A percentile compares a stretch with the other conserved stretches of the same genome.
These are phyloP conservation scores for Primulina tabacum DNA, from an alignment of 257 asterid genomes.

Conservation along the genomic window DNA sequence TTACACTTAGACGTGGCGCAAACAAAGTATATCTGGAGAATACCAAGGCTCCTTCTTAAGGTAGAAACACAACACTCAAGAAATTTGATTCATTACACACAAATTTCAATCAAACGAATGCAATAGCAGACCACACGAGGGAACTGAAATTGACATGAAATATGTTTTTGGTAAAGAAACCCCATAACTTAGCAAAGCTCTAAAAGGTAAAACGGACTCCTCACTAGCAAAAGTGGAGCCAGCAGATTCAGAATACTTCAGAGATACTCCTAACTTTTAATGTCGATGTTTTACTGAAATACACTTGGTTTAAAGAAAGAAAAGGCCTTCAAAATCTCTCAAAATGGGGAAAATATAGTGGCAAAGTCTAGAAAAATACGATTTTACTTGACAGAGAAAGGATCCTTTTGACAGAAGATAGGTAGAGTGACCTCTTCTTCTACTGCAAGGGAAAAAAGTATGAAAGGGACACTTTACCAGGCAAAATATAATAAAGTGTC, in stretches of 20 bases:
- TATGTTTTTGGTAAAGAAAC: not conserved
- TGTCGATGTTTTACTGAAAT: conserved; percentile 32
- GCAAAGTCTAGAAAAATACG: conserved; percentile 4
- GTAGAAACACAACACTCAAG: not conserved
- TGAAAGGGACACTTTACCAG: conserved; percentile 64
- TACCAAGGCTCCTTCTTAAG: not conserved
- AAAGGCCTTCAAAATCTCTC: not conserved
- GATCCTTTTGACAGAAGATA: conserved; percentile 32
- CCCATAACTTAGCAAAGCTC: conserved; percentile 9
- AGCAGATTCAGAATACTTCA: conserved; percentile 34
- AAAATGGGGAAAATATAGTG: conserved; percentile 4
- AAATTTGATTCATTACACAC: not conserved
- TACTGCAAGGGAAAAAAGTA: conserved; percentile 42
- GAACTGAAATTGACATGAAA: not conserved
- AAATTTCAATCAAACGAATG: not conserved
- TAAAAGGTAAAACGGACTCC: conserved; percentile 14
- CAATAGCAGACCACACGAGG: not conserved
- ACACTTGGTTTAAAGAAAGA: conserved; percentile 26
- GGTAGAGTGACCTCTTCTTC: conserved; percentile 53
- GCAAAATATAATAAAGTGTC: conserved; percentile 29
- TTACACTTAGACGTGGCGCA: too few species aligned
- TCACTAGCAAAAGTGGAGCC: conserved; percentile 34
- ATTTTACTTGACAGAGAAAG: conserved; percentile 32
- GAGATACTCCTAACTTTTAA: conserved; percentile 31
- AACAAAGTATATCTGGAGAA: too few species aligned